A percentile compares a stretch with the other conserved stretches of the same genome.
phyloP scores from a whole-genome alignment of 2,329 filamentous ascomycete genomes.

The Venturia carpophila region DNA sequence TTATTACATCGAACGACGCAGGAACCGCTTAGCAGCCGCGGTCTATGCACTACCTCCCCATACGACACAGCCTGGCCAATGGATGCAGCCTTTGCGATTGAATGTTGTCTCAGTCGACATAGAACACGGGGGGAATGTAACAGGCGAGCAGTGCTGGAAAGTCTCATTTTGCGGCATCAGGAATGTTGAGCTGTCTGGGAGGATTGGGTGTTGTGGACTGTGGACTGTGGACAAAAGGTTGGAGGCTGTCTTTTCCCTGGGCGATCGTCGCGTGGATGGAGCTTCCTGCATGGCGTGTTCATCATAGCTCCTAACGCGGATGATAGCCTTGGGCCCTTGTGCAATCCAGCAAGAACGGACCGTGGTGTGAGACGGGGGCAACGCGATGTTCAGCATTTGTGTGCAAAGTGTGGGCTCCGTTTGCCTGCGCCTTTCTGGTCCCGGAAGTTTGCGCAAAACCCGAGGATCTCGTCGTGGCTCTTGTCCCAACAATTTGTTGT shows the following conservation, averaged over 20 bases:
- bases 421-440: not conserved
- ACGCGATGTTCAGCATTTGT: not conserved
- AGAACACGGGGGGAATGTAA: not conserved
- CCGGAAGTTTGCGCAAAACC: not conserved
- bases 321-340: not conserved
- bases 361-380: not conserved
- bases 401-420: not conserved
- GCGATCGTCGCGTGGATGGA: constrained; percentile 11
- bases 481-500: constrained; percentile 9
- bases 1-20: not conserved
- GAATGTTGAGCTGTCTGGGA: not conserved
- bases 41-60: not conserved
- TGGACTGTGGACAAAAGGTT: no score
- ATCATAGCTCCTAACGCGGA: not conserved
- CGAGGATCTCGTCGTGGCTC: not conserved
- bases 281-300: not conserved
- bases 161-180: not conserved
- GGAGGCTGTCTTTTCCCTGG: not conserved
- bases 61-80: not conserved
- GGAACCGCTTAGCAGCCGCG: not conserved
- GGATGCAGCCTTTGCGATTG: not conserved
- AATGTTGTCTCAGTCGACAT: not conserved
- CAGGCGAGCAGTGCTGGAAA: not conserved
- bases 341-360: not conserved
- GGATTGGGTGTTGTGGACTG: not conserved